Conservation (phyloP, 139 green algal species). For the Picochlorum sp. region DNA sequence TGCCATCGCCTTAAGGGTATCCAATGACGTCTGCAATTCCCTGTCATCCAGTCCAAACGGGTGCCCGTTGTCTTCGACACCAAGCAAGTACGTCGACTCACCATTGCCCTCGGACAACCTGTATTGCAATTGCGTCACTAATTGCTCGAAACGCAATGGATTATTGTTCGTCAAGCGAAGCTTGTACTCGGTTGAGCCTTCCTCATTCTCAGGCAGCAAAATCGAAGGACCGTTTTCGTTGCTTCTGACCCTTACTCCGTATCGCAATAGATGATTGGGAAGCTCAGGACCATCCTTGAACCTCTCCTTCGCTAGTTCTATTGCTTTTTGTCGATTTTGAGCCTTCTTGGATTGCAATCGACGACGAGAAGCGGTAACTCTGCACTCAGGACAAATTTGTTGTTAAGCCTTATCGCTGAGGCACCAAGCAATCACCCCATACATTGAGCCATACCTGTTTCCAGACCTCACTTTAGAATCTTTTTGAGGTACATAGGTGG, state of each 20-base stretch:
- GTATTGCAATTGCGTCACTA: constrained; percentile 82
- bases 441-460: too few relatives aligned
- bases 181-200: constrained; percentile 82
- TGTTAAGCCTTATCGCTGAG: too few relatives aligned
- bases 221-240: constrained; percentile 31
- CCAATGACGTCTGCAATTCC: constrained; percentile 51
- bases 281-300: too few relatives aligned
- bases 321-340: too few relatives aligned
- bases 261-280: background rate
- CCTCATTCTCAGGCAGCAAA: constrained; percentile 49
- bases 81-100: constrained; percentile 71
- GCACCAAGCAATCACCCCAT: too few relatives aligned
- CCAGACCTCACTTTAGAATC: too few relatives aligned
- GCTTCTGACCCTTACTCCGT: background rate
- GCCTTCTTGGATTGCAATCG: too few relatives aligned
- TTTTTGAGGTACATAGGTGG: too few relatives aligned
- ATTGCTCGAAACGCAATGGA: constrained; percentile 68
- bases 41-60: constrained; percentile 41
- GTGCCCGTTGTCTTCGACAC: constrained; percentile 79
- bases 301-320: too few relatives aligned
- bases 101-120: constrained; percentile 68
- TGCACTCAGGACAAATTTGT: too few relatives aligned
- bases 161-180: constrained; percentile 46
- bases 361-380: too few relatives aligned
- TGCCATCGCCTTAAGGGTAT: constrained; percentile 54